Evolutionary conservation across 1,284 basidiomycete genomes (phyloP), one percentile per base, ranked within the genome.

Genomic region (Ganoderma boninense): DNA sequence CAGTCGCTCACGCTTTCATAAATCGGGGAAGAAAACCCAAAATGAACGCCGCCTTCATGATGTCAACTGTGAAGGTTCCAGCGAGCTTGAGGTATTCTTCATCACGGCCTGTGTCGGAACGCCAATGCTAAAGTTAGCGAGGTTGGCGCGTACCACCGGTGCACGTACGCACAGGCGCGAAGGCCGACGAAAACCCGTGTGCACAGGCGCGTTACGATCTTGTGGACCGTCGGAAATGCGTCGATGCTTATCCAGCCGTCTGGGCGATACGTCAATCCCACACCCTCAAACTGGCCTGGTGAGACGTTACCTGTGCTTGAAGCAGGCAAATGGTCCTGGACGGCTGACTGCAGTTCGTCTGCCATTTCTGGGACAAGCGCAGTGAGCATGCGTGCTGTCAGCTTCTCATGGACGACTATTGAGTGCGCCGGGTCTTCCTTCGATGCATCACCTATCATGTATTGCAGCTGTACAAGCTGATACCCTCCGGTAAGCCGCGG

Each of bases 401-500:
- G 11, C 46, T 10, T 49, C 46, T 49, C 46, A 7, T 23, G 46
- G 8, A 49, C 46, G 10, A 49, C 46, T 5, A 46, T 7, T 6
- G 44, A 46, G 46, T 49, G 20, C 46, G 10, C n/a, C 6, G 46
- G 46, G 46, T 23, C n/a, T 5, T 2, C 3, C 46, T 23, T 2
- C 1, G 46, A 13, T 82, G 67, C 0, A 82, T n/a, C 29, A 0
- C 29, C 16, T 11, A 32, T 13, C 20, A 32, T 56, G 26, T 32
- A 7, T 29, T 14, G 13, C 13, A 56, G 20, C 18, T 56, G 52
- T 1, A 32, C 16, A 4, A 56, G 4, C 52, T 56, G 20, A 2
- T 8, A n/a, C 3, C n/a, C 46, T 10, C n/a, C 46, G 44, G n/a
- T 49, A 23, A 49, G 26, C 75, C 80, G 49, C 79, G 79, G 0